Base-by-base conservation (phyloP, 2,329 filamentous ascomycete genomes). In the Pyrenophora teres region DNA sequence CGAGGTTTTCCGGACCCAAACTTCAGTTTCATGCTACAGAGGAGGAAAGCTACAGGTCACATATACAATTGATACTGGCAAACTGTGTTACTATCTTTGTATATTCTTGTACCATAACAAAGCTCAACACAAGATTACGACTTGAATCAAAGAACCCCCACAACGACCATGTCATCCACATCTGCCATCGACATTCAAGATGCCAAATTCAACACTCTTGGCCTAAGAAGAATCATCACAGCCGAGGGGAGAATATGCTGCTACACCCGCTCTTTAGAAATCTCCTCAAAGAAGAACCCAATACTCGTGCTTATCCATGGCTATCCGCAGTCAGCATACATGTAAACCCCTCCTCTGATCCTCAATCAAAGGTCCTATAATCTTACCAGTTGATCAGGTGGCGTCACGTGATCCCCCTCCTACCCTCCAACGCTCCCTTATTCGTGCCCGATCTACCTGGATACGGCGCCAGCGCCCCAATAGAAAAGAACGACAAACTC, bases 371-470 rank as follows among this genome's bases (percentile, higher is more conserved):
- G 18, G 19, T 25, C 10, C 13, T 8, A 18, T 32, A 15, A 15
- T 15, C 33, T 55, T 16, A 56, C 21, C 1, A 0, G 18, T 3
- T 36, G 9, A 2, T 0, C 18, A 70, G 69, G 59, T 71, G 68
- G 68, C 63, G 69, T 5, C 67, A 71, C 36, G 31, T 72, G 2
- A 64, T 73, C n/a, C 63, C 65, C 1, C 59, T 68, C 2, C 63
- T 73, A 3, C 63, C 68, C 9, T 18, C 57, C 9, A 40, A 60
- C 2, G 52, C 62, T 5, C 67, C 69, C 2, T 54, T 73, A 32
- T 72, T 71, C 42, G 57, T 56, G 3, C 58, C 69, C 1, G 69
- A 73, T 37, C 62, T 72, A 1, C 68, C 69, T 8, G 69, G 69
- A 40, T 71, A 73, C 40, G 69, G 70, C 12, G 57, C 56, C 23